These are phyloP conservation scores for Heliamphora ciliata DNA, from an alignment of 179 eudicot genomes.

Conservation along the genomic window DNA sequence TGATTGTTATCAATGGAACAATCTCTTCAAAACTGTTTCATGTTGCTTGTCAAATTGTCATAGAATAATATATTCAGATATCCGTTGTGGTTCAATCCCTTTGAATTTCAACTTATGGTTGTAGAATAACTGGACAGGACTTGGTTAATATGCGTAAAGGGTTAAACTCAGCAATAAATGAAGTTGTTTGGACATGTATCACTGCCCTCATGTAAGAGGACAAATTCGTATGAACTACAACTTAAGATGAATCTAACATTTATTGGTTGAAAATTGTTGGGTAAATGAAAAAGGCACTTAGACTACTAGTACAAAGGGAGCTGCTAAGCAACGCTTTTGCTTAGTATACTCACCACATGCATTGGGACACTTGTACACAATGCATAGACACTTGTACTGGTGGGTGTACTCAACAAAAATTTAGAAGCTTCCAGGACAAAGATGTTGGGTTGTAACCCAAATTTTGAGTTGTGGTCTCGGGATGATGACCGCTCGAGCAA, in stretches of 20 bases:
- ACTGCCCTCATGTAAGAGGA: not conserved
- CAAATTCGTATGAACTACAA: not conserved
- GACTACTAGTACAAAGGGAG: not conserved
- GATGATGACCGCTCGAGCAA: too few species aligned
- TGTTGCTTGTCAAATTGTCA: not conserved
- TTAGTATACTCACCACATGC: too few species aligned
- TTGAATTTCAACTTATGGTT: not conserved
- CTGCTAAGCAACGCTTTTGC: too few species aligned
- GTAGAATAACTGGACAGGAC: not conserved
- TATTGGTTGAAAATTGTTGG: not conserved
- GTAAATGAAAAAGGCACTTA: not conserved
- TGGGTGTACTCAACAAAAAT: too few species aligned
- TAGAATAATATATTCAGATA: conserved; percentile 8
- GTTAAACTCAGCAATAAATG: not conserved
- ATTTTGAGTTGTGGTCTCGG: too few species aligned
- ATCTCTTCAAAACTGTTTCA: not conserved
- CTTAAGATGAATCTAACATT: not conserved
- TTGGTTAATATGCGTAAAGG: not conserved
- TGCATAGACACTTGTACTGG: too few species aligned
- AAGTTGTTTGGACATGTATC: conserved; percentile 9
- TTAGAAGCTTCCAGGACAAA: too few species aligned
- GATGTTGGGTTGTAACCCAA: too few species aligned
- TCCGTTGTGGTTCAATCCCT: not conserved
- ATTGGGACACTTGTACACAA: too few species aligned
- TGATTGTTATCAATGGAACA: not conserved